These are phyloP conservation scores for Botryosphaeria dothidea DNA, from an alignment of 2,329 filamentous ascomycete genomes.

Conservation along the genomic window DNA sequence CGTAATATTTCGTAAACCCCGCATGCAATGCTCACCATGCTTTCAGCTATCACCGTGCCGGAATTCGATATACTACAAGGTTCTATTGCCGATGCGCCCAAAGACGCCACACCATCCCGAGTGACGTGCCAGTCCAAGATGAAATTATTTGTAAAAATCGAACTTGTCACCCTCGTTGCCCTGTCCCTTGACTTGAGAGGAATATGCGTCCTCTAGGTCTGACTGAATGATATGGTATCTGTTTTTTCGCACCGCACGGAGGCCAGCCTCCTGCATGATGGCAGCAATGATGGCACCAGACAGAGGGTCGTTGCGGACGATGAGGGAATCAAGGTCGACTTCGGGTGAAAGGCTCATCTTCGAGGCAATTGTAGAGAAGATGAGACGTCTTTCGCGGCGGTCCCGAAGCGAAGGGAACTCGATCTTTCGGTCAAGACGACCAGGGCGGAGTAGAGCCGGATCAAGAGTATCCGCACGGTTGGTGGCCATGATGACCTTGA, in stretches of 20 bases:
- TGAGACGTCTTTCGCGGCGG: slow-evolving; percentile 89
- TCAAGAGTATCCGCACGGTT: slow-evolving; percentile 97
- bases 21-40: neutral
- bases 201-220: slow-evolving; percentile 96
- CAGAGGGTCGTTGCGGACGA: slow-evolving; percentile 93
- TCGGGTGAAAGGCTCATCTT: slow-evolving; percentile 98
- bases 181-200: slow-evolving; percentile 88
- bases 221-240: slow-evolving; percentile 98
- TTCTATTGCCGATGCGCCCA: slow-evolving; percentile 10
- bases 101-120: slow-evolving; percentile 9
- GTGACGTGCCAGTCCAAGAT: neutral
- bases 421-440: slow-evolving; percentile 96
- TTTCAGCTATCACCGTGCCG: neutral
- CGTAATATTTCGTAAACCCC: slow-evolving; percentile 8
- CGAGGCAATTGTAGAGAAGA: slow-evolving; percentile 93
- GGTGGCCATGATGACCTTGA: slow-evolving; percentile 99
- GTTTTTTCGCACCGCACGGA: slow-evolving; percentile 94
- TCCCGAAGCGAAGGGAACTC: slow-evolving; percentile 96
- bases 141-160: slow-evolving; percentile 59
- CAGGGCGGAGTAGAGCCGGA: slow-evolving; percentile 88
- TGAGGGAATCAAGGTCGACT: slow-evolving; percentile 93
- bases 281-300: slow-evolving; percentile 95
- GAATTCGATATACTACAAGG: slow-evolving; percentile 14
- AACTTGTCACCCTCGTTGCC: slow-evolving; percentile 69
- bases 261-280: slow-evolving; percentile 98